Base-by-base conservation (phyloP, 208 protist species). In the Tritrichomonas musculus region DNA sequence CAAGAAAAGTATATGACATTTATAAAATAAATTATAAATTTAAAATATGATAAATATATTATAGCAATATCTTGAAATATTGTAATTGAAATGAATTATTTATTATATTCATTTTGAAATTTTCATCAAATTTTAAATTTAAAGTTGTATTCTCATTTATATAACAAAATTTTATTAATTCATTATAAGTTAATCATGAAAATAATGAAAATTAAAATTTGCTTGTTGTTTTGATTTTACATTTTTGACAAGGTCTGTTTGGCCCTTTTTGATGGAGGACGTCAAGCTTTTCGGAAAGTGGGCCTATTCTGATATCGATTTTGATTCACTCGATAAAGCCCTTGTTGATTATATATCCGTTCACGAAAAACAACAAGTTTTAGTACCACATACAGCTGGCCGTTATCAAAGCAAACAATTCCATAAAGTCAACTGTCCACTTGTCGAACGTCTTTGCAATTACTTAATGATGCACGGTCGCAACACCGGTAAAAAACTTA, bases 401-500 rank as follows among this genome's bases (percentile, higher is more conserved):
- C 97, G 98, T 94, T 99, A 98, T 96, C 96, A 98, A 94, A 96
- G 96, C 93, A 98, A 98, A 94, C 97, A 98, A 95, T 99, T 99
- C 97, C 96, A 97, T 96, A 99, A 99, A 97, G 97, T 98, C 33
- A 97, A 98, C 95, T 98, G 97, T 95, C 97, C 97, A 92, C 97
- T 98, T 93, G 97, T 98, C 53, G 97, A 98, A 96, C 95, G 97
- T 92, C 97, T 97, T 60, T 57, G 92, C 17, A 95, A 94, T 94
- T 94, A 93, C 49, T 25, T 93, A 25, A 94, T 93, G 94, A 60
- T 36, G 57, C 94, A 53, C 33, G 98, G 98, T 92, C 97, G 98
- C 94, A 99, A 99, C 96, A 99, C 99, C 96, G 99, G 99, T 95
- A 99, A 99, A 97, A 99, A 99, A 97, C 94, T 99, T 64, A 97